Conservation (phyloP, 176 grass and related monocot genomes). For the Bolboschoenus planiculmis region DNA sequence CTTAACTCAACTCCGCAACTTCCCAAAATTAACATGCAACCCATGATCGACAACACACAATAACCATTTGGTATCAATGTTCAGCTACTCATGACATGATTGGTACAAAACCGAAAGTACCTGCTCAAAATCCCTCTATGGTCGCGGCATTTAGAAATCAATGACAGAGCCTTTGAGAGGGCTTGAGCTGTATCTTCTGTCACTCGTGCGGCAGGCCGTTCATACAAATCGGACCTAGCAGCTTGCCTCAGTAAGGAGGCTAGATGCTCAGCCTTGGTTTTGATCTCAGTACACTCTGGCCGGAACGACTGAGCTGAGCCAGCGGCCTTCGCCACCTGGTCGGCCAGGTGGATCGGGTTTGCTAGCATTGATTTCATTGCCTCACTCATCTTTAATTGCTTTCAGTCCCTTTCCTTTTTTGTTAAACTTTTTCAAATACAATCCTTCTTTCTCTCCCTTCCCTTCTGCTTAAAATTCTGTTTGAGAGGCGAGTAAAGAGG, state of each 20-base stretch:
- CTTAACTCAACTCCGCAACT: neutral
- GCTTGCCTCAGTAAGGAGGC: conserved; percentile 78
- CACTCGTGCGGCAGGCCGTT: conserved; percentile 66
- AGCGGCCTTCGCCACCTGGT: conserved; percentile 63
- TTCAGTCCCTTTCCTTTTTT: neutral
- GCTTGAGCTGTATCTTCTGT: conserved; percentile 41
- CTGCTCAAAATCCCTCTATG: conserved; percentile 58
- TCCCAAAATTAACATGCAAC: neutral
- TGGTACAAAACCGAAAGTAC: conserved; percentile 23
- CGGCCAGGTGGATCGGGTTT: conserved; percentile 78
- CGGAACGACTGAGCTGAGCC: conserved; percentile 43
- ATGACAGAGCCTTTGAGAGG: conserved; percentile 44
- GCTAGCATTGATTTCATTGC: conserved; percentile 62
- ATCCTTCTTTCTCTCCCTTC: neutral
- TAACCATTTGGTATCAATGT: neutral
- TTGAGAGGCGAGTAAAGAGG: neutral
- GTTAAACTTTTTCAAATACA: neutral
- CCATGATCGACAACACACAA: neutral
- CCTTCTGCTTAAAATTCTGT: neutral
- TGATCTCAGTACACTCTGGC: conserved; percentile 59
- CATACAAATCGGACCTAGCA: conserved; percentile 70
- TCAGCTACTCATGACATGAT: neutral
- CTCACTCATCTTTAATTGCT: conserved; percentile 55
- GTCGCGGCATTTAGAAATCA: conserved; percentile 53
- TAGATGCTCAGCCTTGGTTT: conserved; percentile 49